Evolutionary conservation across 176 grass and related monocot genomes (phyloP).

Genomic region (Puccinellia tenuiflora): DNA sequence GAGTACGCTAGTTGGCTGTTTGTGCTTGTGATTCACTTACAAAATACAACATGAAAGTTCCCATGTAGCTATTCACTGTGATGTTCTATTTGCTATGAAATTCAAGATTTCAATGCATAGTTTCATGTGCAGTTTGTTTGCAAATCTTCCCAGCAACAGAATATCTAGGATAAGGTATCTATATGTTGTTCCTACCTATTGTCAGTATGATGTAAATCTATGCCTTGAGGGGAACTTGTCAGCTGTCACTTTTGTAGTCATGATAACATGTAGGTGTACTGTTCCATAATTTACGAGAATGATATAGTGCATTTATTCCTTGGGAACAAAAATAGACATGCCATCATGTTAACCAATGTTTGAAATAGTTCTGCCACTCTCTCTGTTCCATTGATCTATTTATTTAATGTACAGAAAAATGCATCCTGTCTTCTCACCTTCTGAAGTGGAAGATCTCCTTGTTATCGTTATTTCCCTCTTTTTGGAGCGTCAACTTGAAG

Average conservation of each 20-base stretch:
- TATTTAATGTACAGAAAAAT: conserved; percentile 56
- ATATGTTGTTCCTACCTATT: background rate
- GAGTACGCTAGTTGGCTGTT: background rate
- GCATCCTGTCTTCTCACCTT: conserved; percentile 48
- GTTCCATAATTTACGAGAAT: background rate
- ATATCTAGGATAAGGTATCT: background rate
- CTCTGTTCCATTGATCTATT: background rate
- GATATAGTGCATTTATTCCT: background rate
- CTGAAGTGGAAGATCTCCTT: conserved; percentile 75
- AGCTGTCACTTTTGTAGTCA: background rate
- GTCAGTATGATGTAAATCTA: background rate
- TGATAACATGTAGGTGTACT: background rate
- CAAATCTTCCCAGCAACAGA: background rate
- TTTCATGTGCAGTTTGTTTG: background rate
- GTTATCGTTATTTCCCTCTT: conserved; percentile 55
- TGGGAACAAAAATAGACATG: background rate
- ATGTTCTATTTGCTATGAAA: background rate
- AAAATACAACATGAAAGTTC: background rate
- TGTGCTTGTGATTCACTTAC: background rate
- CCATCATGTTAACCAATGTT: background rate
- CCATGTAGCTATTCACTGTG: background rate
- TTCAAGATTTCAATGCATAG: background rate
- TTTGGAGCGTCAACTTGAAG: conserved; percentile 67
- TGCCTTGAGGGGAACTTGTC: background rate
- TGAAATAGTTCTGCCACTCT: background rate